Conservation (phyloP, 495 filamentous ascomycete genomes). For the Astrothelium subdiscretum region DNA sequence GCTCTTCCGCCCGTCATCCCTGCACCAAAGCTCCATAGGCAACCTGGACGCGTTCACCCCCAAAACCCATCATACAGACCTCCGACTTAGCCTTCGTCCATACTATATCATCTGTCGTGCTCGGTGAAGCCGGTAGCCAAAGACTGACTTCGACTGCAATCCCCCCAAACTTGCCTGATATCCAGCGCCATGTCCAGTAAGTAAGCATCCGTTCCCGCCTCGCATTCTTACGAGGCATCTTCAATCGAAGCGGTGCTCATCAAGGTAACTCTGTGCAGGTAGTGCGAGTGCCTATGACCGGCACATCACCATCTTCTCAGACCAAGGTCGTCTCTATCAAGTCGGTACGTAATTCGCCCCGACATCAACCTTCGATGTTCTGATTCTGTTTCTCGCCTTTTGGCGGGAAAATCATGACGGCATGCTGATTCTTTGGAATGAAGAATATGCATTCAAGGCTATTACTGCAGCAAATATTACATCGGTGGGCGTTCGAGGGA, state of each 20-base stretch:
- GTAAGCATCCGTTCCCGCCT: neutral
- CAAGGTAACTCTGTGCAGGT: slow-evolving; percentile 39
- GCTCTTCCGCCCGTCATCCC: neutral
- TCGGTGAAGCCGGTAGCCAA: too few relatives aligned
- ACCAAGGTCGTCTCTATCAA: slow-evolving; percentile 97
- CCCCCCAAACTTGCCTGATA: neutral
- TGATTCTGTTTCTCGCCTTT: slow-evolving; percentile 4
- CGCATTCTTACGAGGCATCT: neutral
- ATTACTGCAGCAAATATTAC: slow-evolving; percentile 99
- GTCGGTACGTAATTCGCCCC: slow-evolving; percentile 60
- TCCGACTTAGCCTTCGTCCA: too few relatives aligned
- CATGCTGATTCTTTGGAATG: neutral
- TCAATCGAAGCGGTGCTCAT: neutral
- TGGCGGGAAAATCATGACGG: slow-evolving; percentile 6
- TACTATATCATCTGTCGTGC: too few relatives aligned
- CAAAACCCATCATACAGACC: neutral
- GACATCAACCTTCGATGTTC: slow-evolving; percentile 2
- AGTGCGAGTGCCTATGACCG: slow-evolving; percentile 84
- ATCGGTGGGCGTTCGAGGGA: slow-evolving; percentile 88
- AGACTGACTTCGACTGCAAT: neutral
- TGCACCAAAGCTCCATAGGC: neutral
- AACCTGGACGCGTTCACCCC: neutral
- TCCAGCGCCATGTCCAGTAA: slow-evolving; percentile 22
- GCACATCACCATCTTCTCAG: slow-evolving; percentile 99
- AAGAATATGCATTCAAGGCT: slow-evolving; percentile 99